Percentiles rank a stretch among this genome's conserved stretches.
Conservation (phyloP, 2,329 filamentous ascomycete genomes). For the Ophiosphaerella narmari region DNA sequence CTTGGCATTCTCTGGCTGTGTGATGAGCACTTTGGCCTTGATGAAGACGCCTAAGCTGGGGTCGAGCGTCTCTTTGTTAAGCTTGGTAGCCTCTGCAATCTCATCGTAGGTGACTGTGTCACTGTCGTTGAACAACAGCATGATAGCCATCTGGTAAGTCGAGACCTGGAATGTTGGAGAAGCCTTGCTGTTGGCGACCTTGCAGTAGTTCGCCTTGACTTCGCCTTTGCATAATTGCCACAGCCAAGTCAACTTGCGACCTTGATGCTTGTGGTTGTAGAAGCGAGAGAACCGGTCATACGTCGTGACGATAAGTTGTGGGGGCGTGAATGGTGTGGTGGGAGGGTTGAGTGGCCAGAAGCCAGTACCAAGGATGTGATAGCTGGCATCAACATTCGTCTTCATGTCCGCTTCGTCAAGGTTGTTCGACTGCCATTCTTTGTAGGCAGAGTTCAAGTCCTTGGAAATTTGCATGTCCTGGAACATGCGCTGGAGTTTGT, state of each 20-base stretch:
- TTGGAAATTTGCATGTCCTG: constrained; percentile 99
- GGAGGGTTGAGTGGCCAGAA: constrained; percentile 95
- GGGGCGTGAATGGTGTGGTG: constrained; percentile 85
- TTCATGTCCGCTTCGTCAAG: constrained; percentile 69
- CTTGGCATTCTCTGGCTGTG: constrained; percentile 74
- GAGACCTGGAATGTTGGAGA: constrained; percentile 97
- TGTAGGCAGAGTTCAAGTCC: constrained; percentile 89
- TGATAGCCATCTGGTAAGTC: constrained; percentile 95
- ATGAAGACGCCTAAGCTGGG: constrained; percentile 83
- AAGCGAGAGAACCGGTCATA: constrained; percentile 89
- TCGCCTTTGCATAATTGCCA: constrained; percentile 99
- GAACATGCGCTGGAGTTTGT: constrained; percentile 99
- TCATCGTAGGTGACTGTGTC: constrained; percentile 87
- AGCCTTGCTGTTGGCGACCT: constrained; percentile 67
- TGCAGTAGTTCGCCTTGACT: constrained; percentile 91
- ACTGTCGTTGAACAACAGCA: constrained; percentile 91
- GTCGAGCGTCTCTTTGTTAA: constrained; percentile 82
- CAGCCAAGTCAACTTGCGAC: constrained; percentile 94
- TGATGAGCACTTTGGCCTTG: constrained; percentile 86
- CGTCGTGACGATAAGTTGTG: constrained; percentile 80
- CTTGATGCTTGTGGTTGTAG: constrained; percentile 96
- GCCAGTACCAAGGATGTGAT: constrained; percentile 91
- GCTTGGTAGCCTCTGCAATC: constrained; percentile 77
- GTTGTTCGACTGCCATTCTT: constrained; percentile 72
- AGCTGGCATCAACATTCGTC: constrained; percentile 79